Percentiles rank a stretch among this genome's conserved stretches.
These are phyloP conservation scores for Fusarium albidum DNA, from an alignment of 2,329 filamentous ascomycete species.

Conservation along the genomic window DNA sequence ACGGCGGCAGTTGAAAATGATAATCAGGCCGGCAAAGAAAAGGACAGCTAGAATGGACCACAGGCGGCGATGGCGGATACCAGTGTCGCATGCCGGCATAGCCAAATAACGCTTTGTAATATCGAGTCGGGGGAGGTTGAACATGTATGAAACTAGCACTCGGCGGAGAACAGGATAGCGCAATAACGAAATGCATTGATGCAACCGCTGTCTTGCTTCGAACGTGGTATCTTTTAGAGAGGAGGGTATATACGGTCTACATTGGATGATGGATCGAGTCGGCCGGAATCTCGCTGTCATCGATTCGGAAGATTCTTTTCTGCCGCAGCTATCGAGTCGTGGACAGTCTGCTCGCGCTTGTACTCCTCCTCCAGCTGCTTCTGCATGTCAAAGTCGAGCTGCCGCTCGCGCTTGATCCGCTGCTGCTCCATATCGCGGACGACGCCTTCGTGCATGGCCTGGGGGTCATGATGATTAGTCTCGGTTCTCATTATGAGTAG, in stretches of 20 bases:
- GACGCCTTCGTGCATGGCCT: slow-evolving; percentile 97
- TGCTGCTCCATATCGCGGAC: slow-evolving; percentile 95
- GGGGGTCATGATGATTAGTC: slow-evolving; percentile 15
- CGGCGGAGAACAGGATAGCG: slow-evolving; percentile 30
- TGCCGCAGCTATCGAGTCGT: slow-evolving; percentile 45
- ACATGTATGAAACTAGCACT: slow-evolving; percentile 34
- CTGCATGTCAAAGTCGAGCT: slow-evolving; percentile 95
- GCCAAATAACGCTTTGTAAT: slow-evolving; percentile 37
- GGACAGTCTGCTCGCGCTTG: slow-evolving; percentile 84
- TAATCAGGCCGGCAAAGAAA: slow-evolving; percentile 20
- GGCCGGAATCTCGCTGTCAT: slow-evolving; percentile 22
- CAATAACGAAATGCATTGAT: slow-evolving; percentile 36
- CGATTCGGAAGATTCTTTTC: slow-evolving; percentile 37
- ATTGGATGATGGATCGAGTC: not conserved
- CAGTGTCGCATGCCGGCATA: slow-evolving; percentile 8
- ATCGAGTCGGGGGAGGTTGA: slow-evolving; percentile 15
- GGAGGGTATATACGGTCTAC: slow-evolving; percentile 26
- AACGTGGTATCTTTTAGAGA: slow-evolving; percentile 22
- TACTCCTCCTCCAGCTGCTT: slow-evolving; percentile 86
- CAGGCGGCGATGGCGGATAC: slow-evolving; percentile 10
- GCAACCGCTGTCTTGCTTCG: slow-evolving; percentile 12
- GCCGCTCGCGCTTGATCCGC: slow-evolving; percentile 86
- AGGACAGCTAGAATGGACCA: slow-evolving; percentile 11
- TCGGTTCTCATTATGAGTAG: not conserved
- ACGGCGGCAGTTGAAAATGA: slow-evolving; percentile 9